Evolutionary conservation across 306 rosid genomes (phyloP), one percentile per base, ranked within the genome.

Genomic region (Fragaria ananassa): DNA sequence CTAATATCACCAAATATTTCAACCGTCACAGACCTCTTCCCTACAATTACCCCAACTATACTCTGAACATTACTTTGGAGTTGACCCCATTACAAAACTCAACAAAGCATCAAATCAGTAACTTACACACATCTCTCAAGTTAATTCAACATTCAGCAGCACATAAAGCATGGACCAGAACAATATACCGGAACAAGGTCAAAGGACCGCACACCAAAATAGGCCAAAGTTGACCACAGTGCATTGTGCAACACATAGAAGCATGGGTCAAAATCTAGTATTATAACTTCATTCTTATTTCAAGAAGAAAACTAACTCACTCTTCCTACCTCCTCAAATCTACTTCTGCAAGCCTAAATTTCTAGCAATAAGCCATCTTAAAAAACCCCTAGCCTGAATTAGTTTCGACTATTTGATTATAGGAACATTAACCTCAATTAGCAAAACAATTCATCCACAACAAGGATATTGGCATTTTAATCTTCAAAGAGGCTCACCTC

Each of bases 401-500:
- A 4, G 6, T 10, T 11, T 12, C 1, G 35, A 58, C 15, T 11
- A 10, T 10, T 23, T 60, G 37, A 27, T 27, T 0, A 27, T 27
- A 60, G 18, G 12, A 3, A 25, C 65, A 60, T 25, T 25, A 12
- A 14, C 12, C 64, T 34, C 56, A 11, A 10, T 34, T 2, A n/a
- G 75, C 27, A 6, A 34, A 51, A 8, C 56, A 19, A 71, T n/a
- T 17, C 45, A 4, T 12, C n/a, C 34, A 71, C 17, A 37, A 51
- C 3, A 5, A 51, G 3, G 21, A 51, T 19, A 39, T 10, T 57
- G 8, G 50, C 37, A 44, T 37, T 35, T 13, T 23, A 47, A 27
- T 11, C 60, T 8, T 2, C 15, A 47, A 31, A 6, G n/a, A 6
- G n/a, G 42, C 82, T 75, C 67, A 74, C 86, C 78, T 76, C 74